Evolutionary conservation across 2,329 filamentous ascomycete genomes (phyloP), one percentile per base, ranked within the genome.

Genomic region (Exophiala oligosperma): DNA sequence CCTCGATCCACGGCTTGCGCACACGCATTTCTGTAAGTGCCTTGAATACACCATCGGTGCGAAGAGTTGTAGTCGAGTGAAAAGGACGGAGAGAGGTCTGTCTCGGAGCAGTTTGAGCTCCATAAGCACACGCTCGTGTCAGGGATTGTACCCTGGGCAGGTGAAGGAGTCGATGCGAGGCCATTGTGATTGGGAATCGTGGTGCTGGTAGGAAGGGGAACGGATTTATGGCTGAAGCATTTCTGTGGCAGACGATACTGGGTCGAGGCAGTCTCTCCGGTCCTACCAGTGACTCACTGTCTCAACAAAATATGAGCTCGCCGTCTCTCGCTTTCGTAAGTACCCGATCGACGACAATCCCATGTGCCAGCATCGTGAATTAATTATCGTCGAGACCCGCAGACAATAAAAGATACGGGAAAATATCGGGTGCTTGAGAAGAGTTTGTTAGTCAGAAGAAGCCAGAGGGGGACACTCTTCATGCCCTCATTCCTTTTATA

Each of bases 1-100:
- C 87, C 64, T 89, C 84, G 41, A 89, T 81, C 84, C 86, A 89
- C 28, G 87, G 86, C n/a, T 81, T 86, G 60, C 83, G 82, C 6
- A 86, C 82, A 46, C 84, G 76, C 73, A 82, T 81, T 17, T 80
- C 79, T 49, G 83, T 84, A 52, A 86, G 73, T 53, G 80, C 83
- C 49, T 77, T 75, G 67, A 84, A 85, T n/a, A 86, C 83, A 2
- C 84, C 84, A 72, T 85, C 82, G 14, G 81, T 84, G 14, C 57
- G 65, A 40, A 60, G 67, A 12, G 41, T 14, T 7, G 59, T 26
- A 14, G 51, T 61, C 21, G 56, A 51, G 37, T 64, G 52, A 32
- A 66, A 64, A n/a, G 37, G 11, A 7, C 52, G 59, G 11, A 24
- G 23, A n/a, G 21, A 14, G 6, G 14, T 11, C 14, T 3, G 37